These are phyloP conservation scores for Pseudogymnoascus sp. DNA, from an alignment of 2,329 filamentous ascomycete genomes.

Conservation along the genomic window DNA sequence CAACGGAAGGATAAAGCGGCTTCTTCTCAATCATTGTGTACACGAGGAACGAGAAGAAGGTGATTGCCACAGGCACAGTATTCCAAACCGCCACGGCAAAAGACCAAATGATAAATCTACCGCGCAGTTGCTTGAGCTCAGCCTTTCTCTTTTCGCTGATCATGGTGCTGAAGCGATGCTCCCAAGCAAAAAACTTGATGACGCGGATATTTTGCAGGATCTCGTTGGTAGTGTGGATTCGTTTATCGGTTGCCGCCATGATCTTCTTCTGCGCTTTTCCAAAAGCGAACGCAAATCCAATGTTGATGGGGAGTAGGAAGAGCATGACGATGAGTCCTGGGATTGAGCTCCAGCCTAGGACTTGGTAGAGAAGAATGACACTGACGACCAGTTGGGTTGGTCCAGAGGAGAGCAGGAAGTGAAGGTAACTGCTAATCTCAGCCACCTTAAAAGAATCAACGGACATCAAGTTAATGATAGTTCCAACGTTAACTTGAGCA, in stretches of 20 bases:
- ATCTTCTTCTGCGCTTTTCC: conserved; percentile 83
- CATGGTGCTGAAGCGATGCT: conserved; percentile 77
- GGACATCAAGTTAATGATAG: conserved; percentile 99
- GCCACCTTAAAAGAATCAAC: conserved; percentile 99
- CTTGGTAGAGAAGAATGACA: conserved; percentile 74
- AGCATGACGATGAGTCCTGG: conserved; percentile 89
- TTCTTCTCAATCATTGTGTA: conserved; percentile 89
- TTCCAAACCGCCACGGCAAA: conserved; percentile 93
- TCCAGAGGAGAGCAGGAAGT: conserved; percentile 89
- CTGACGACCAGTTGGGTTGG: conserved; percentile 83
- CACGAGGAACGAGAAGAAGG: conserved; percentile 89
- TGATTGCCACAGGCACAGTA: conserved; percentile 88
- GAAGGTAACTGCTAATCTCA: conserved; percentile 88
- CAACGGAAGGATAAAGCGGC: conserved; percentile 81
- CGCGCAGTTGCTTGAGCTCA: conserved; percentile 73
- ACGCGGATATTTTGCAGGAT: conserved; percentile 96
- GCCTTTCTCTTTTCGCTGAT: conserved; percentile 81
- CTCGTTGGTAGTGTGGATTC: conserved; percentile 95
- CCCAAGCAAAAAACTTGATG: conserved; percentile 99
- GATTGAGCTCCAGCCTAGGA: conserved; percentile 88
- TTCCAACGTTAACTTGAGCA: conserved; percentile 83
- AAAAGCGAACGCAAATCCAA: conserved; percentile 81
- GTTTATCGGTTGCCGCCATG: conserved; percentile 85
- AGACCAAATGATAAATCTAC: conserved; percentile 86
- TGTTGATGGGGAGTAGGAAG: conserved; percentile 82